Conservation (phyloP, 2,329 filamentous ascomycete species). For the Claviceps monticola region DNA sequence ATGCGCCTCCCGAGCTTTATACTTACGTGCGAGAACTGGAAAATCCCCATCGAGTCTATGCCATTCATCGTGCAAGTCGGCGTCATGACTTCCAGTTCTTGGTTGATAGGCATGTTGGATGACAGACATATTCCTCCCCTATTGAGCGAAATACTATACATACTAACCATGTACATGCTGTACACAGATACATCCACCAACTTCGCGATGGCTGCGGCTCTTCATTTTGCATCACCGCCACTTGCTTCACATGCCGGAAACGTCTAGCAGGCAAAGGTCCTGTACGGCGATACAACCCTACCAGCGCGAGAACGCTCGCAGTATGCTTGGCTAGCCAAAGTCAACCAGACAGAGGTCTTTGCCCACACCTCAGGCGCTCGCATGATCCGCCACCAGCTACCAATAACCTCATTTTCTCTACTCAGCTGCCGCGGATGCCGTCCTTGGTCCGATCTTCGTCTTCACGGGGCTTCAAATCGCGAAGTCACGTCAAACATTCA, state of each 20-base stretch:
- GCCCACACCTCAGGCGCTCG: constrained; percentile 33
- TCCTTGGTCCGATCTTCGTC: background rate
- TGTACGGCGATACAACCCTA: constrained; percentile 63
- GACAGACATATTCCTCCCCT: background rate
- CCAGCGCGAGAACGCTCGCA: constrained; percentile 70
- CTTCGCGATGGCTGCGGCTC: constrained; percentile 69
- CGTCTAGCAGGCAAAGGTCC: constrained; percentile 52
- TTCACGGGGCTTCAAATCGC: background rate
- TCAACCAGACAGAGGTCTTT: constrained; percentile 58
- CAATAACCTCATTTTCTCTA: constrained; percentile 32
- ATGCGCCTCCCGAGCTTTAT: constrained; percentile 45
- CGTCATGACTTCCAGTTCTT: constrained; percentile 52
- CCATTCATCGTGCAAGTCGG: constrained; percentile 44
- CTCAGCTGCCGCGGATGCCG: constrained; percentile 10
- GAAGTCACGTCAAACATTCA: background rate
- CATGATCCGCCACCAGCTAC: constrained; percentile 30
- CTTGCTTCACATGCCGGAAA: constrained; percentile 67
- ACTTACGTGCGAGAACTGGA: constrained; percentile 43
- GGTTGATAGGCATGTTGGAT: constrained; percentile 44
- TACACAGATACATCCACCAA: constrained; percentile 58
- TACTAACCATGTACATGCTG: background rate
- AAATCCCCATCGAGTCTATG: constrained; percentile 46
- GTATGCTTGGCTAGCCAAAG: constrained; percentile 70
- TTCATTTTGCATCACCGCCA: constrained; percentile 54
- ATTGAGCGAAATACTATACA: background rate